These are phyloP conservation scores for Ceratocystis albifundus DNA, from an alignment of 2,329 filamentous ascomycete genomes.

Conservation along the genomic window DNA sequence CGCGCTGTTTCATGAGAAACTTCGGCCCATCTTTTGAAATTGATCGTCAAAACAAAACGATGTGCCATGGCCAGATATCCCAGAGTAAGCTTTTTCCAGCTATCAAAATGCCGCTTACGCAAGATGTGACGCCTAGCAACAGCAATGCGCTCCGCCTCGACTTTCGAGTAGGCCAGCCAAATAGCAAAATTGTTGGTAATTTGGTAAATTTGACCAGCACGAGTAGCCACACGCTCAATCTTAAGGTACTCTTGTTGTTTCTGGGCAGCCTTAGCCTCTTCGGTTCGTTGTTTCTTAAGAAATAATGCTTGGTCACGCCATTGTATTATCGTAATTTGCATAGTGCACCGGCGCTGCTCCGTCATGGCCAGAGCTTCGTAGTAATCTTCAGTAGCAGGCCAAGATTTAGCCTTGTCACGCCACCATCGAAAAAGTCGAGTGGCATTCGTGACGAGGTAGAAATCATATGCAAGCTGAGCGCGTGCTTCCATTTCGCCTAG, in stretches of 20 bases:
- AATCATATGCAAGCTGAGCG: conserved; percentile 11
- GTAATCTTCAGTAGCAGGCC: conserved; percentile 21
- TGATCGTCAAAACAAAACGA: conserved; percentile 16
- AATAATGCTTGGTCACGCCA: conserved; percentile 18
- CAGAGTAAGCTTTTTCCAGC: conserved; percentile 25
- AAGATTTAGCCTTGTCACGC: conserved; percentile 19
- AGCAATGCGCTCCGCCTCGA: conserved; percentile 54
- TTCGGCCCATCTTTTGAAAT: conserved; percentile 23
- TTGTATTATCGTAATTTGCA: conserved; percentile 20
- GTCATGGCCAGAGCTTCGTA: conserved; percentile 21
- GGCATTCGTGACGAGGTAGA: conserved; percentile 8
- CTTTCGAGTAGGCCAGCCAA: conserved; percentile 55
- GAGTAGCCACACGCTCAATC: conserved; percentile 35
- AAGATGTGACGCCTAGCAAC: conserved; percentile 60
- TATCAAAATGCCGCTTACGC: conserved; percentile 35
- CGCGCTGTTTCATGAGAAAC: conserved; percentile 11
- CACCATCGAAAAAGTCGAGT: conserved; percentile 22
- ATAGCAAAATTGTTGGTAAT: conserved; percentile 35
- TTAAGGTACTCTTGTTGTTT: conserved; percentile 20
- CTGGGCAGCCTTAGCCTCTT: conserved; percentile 19
- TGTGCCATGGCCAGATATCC: conserved; percentile 20
- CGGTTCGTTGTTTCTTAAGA: conserved; percentile 15
- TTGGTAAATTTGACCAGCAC: conserved; percentile 54
- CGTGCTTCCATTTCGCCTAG: conserved; percentile 22
- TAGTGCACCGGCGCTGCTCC: conserved; percentile 13